phyloP scores from a whole-genome alignment of 2,329 filamentous ascomycete genomes.

The Pyrenophora teres region DNA sequence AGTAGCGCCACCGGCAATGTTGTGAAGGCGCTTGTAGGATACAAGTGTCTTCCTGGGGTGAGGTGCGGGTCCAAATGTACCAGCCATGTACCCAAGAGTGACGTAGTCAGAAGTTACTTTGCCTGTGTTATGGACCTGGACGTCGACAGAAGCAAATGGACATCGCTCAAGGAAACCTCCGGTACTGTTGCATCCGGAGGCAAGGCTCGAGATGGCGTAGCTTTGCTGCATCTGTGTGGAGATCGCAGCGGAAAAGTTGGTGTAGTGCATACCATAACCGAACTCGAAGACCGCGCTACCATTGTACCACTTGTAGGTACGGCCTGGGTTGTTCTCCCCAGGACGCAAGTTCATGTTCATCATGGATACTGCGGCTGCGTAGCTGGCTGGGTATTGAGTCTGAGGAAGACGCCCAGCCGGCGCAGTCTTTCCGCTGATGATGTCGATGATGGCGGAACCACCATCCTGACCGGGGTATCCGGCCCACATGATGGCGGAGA shows the following conservation, averaged over 20 bases:
- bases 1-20: conserved; percentile 46
- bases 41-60: conserved; percentile 60
- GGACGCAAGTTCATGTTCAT: conserved; percentile 63
- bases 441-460: conserved; percentile 60
- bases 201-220: conserved; percentile 24
- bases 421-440: conserved; percentile 58
- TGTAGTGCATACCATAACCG: conserved; percentile 64
- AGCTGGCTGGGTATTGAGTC: conserved; percentile 62
- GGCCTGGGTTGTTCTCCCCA: conserved; percentile 53
- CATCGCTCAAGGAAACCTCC: conserved; percentile 46
- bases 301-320: conserved; percentile 66
- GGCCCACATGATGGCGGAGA: conserved; percentile 61
- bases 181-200: conserved; percentile 44
- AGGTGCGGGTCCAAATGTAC: conserved; percentile 56
- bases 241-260: conserved; percentile 53
- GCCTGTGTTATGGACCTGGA: conserved; percentile 57
- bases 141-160: conserved; percentile 47
- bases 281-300: conserved; percentile 57
- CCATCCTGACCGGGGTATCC: conserved; percentile 66
- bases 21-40: conserved; percentile 54
- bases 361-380: conserved; percentile 58
- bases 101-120: conserved; percentile 58
- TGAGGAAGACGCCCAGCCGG: conserved; percentile 62
- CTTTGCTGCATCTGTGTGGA: conserved; percentile 11
- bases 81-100: conserved; percentile 57